Conservation (phyloP, 331 rosid genomes). For the Cydonia oblonga region DNA sequence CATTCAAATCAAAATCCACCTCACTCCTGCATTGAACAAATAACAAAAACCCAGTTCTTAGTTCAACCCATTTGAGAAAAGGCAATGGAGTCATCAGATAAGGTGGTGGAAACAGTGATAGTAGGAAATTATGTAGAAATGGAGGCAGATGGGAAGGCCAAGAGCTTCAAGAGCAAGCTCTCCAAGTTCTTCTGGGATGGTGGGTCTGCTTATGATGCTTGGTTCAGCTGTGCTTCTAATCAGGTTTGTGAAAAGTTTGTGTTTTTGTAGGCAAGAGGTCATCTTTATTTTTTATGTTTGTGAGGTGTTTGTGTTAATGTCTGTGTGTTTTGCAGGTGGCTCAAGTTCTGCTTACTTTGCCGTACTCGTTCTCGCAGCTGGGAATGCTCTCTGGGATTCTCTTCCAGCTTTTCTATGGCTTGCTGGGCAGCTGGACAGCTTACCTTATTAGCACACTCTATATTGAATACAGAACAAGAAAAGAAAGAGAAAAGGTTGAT, state of each 20-base stretch:
- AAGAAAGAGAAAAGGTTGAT: slow-evolving; percentile 80
- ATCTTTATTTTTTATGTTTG: too few relatives aligned
- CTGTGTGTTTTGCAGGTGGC: slow-evolving; percentile 51
- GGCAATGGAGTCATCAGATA: slow-evolving; percentile 39
- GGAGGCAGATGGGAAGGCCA: slow-evolving; percentile 69
- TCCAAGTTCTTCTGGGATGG: slow-evolving; percentile 88
- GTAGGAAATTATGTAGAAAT: slow-evolving; percentile 87
- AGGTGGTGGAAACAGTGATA: slow-evolving; percentile 56
- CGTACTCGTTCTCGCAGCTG: slow-evolving; percentile 89
- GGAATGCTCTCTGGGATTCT: slow-evolving; percentile 88
- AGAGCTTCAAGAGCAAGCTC: slow-evolving; percentile 41
- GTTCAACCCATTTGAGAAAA: background rate
- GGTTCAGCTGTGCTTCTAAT: slow-evolving; percentile 99
- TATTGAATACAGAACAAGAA: slow-evolving; percentile 83
- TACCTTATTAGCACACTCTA: slow-evolving; percentile 79
- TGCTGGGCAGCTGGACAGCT: slow-evolving; percentile 92
- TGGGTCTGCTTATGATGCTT: slow-evolving; percentile 92
- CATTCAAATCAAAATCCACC: slow-evolving; percentile 9
- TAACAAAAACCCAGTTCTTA: too few relatives aligned
- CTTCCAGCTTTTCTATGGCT: slow-evolving; percentile 75
- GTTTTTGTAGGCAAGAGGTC: too few relatives aligned
- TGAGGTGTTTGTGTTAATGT: background rate
- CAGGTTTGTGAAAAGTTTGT: slow-evolving; percentile 36
- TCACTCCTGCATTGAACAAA: background rate
- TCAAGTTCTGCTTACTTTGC: slow-evolving; percentile 85